phyloP scores from a whole-genome alignment of 768 basidiomycete species.

The Amanita rubescens region DNA sequence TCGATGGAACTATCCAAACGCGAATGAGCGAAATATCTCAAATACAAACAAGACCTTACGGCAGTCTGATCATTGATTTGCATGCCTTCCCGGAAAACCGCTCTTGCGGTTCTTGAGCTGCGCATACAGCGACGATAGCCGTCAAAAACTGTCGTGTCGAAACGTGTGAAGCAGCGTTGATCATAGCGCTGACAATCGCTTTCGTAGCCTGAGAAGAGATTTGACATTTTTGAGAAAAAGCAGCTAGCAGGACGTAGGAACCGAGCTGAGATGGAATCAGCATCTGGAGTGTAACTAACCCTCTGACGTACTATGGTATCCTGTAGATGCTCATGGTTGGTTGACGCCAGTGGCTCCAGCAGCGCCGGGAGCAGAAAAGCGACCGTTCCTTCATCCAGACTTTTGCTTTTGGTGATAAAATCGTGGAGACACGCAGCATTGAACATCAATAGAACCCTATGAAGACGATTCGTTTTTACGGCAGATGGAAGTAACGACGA shows the following conservation, averaged over 20 bases:
- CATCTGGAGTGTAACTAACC: slow-evolving; percentile 44
- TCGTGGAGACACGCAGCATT: slow-evolving; percentile 75
- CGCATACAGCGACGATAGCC: slow-evolving; percentile 57
- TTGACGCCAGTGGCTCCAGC: slow-evolving; percentile 46
- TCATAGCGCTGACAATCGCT: slow-evolving; percentile 48
- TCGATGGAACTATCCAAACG: slow-evolving; percentile 9
- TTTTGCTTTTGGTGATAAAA: slow-evolving; percentile 55
- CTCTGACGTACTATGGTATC: slow-evolving; percentile 46
- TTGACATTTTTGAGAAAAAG: slow-evolving; percentile 59
- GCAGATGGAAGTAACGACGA: slow-evolving; percentile 55
- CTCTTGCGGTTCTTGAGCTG: slow-evolving; percentile 50
- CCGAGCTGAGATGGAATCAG: slow-evolving; percentile 77
- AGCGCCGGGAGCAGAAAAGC: slow-evolving; percentile 61
- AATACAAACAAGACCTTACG: slow-evolving; percentile 31
- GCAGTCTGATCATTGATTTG: slow-evolving; percentile 35
- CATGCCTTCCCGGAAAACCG: slow-evolving; percentile 34
- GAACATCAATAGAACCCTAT: slow-evolving; percentile 76
- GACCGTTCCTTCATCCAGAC: slow-evolving; percentile 57
- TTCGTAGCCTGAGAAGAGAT: slow-evolving; percentile 53
- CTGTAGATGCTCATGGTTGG: slow-evolving; percentile 27
- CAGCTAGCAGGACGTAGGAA: slow-evolving; percentile 65
- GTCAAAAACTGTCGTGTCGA: slow-evolving; percentile 54
- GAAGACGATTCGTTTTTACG: slow-evolving; percentile 40
- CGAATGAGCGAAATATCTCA: background rate
- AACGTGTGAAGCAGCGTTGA: slow-evolving; percentile 40